Evolutionary conservation across 495 filamentous ascomycete genomes (phyloP).

Genomic region (Penicillium silybi): DNA sequence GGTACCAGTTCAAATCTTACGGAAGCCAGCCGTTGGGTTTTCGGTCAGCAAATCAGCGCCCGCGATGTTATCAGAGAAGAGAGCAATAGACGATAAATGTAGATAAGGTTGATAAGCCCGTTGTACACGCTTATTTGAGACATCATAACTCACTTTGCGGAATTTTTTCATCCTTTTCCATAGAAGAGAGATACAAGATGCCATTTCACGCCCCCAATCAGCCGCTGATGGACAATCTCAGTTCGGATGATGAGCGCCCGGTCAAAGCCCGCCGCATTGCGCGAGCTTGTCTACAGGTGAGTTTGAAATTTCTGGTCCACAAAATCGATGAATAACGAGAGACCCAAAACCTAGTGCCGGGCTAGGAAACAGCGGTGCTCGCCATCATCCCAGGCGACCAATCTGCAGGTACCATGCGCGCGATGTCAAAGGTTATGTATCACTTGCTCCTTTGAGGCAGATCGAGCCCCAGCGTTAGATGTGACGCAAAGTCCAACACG

Average conservation of each 20-base stretch:
- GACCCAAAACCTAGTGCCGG: too few species aligned
- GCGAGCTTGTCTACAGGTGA: slow-evolving; percentile 11
- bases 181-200: too few species aligned
- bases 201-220: background rate
- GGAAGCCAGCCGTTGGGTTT: too few species aligned
- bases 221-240: background rate
- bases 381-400: background rate
- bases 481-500: slow-evolving; percentile 9
- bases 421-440: slow-evolving; percentile 9
- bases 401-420: slow-evolving; percentile 10
- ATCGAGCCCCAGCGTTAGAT: slow-evolving; percentile 4
- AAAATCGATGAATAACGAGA: too few species aligned
- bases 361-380: slow-evolving; percentile 16
- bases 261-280: slow-evolving; percentile 8
- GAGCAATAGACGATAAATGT: too few species aligned
- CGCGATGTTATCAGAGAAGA: too few species aligned
- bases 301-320: background rate
- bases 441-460: slow-evolving; percentile 16
- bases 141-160: background rate
- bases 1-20: too few species aligned
- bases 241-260: slow-evolving; percentile 2
- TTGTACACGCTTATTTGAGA: too few species aligned
- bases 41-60: too few species aligned
- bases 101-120: too few species aligned
- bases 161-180: too few species aligned